Evolutionary conservation across 2,329 filamentous ascomycete genomes (phyloP).

Genomic region (Verticillium nubilum): DNA sequence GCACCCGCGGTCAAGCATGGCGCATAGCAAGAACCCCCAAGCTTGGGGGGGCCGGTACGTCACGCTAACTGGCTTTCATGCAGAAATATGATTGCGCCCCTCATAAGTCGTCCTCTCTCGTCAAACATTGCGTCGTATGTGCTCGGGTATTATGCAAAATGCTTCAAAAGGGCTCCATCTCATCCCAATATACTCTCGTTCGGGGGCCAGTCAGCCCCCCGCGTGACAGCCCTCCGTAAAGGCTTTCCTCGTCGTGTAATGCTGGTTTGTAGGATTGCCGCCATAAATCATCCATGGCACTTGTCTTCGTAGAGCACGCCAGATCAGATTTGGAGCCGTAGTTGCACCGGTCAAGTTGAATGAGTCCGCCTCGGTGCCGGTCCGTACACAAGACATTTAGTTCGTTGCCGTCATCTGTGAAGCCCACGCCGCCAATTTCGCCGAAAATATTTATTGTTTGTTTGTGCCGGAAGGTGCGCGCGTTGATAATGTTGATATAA

Average conservation of each 20-base stretch:
- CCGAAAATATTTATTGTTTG: constrained; percentile 72
- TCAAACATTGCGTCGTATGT: constrained; percentile 1
- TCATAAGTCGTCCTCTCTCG: not conserved
- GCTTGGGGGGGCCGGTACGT: not conserved
- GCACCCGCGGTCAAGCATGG: not conserved
- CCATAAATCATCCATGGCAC: not conserved
- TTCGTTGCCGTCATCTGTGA: constrained; percentile 61
- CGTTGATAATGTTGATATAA: constrained; percentile 65
- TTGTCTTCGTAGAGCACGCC: too few species aligned
- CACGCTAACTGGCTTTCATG: not conserved
- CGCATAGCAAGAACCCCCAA: not conserved
- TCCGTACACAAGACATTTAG: constrained; percentile 67
- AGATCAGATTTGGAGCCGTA: not conserved
- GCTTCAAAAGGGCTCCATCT: constrained; percentile 17
- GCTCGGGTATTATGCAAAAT: constrained; percentile 5
- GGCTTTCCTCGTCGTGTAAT: not conserved
- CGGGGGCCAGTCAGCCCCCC: not conserved
- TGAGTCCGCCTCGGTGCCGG: constrained; percentile 57
- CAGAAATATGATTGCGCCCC: not conserved
- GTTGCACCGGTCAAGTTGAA: constrained; percentile 52
- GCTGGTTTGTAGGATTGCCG: not conserved
- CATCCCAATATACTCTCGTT: constrained; percentile 8
- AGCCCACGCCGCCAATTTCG: constrained; percentile 63
- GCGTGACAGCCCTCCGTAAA: not conserved
- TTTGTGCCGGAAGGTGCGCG: constrained; percentile 55